These are phyloP conservation scores for Histomonas meleagridis DNA, from an alignment of 208 protist species.

Conservation along the genomic window DNA sequence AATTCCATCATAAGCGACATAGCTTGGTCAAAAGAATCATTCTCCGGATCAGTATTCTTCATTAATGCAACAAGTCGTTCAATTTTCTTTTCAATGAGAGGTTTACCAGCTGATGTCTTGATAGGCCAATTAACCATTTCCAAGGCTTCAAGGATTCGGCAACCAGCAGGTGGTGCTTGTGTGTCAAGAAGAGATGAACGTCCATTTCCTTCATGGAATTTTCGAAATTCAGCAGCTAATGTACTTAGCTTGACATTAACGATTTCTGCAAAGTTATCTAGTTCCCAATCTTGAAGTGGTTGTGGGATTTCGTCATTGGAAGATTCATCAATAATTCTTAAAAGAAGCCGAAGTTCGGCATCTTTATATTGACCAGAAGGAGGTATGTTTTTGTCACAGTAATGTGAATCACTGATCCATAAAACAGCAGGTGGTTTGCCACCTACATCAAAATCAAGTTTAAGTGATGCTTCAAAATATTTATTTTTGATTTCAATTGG, in stretches of 20 bases:
- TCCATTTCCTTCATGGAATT: neutral
- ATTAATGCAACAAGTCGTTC: neutral
- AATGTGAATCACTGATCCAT: neutral
- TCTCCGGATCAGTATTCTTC: neutral
- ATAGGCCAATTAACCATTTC: conserved; percentile 20
- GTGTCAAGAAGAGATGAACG: neutral
- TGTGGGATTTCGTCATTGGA: neutral
- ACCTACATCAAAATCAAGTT: neutral
- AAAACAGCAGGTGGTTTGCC: neutral
- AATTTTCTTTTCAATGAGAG: conserved; percentile 1
- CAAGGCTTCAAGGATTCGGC: neutral
- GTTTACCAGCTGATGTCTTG: neutral
- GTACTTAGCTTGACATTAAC: neutral
- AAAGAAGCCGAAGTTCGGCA: neutral
- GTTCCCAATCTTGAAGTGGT: neutral
- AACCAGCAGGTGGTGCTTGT: neutral
- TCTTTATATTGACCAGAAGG: neutral
- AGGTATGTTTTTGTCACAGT: neutral
- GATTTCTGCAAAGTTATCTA: neutral
- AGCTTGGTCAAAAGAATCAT: neutral
- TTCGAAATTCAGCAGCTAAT: neutral
- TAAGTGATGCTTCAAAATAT: neutral
- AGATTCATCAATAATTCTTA: neutral
- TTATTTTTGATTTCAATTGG: conserved; percentile 7
- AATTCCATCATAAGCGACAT: neutral